Base-by-base conservation (phyloP, 1,139 yeast genomes). In the Saccharomycopsis hybrid region DNA sequence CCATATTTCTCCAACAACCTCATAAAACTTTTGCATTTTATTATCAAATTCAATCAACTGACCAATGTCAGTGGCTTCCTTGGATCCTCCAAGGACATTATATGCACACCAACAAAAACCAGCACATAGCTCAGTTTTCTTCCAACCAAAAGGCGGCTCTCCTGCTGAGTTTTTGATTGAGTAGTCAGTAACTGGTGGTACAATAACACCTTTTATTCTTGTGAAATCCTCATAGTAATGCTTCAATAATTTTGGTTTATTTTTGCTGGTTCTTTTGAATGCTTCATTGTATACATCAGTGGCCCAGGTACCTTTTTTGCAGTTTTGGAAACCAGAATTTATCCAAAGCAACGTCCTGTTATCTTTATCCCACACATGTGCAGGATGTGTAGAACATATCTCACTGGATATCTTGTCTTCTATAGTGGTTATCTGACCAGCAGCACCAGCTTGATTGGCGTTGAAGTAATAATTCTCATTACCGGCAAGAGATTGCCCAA, bases 351-450 rank as follows among this genome's bases (percentile, higher is more conserved):
- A 59, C 29, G 69, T 66, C 1, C 74, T 76, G 41, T 67, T 64
- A 44, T 65, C 67, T 47, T 68, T 28, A 30, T 61, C 64, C 4
- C 61, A 67, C 0, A 77, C 60, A 61, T 77, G 82, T 1, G 80
- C 81, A 0, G 82, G 82, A 57, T 52, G 75, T 1, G 76, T 68
- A 1, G 79, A 72, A 56, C 81, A 77, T 2, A 76, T 57, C 60
- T 76, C 78, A 43, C 60, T 51, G 4, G 65, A 11, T 5, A 33
- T 25, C 27, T 39, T 42, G 9, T 27, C 31, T 5, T 27, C 28
- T 5, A 54, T 46, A 24, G 18, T 13, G 3, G 13, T 3, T 3
- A 48, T 38, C 28, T 40, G 41, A 11, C 47, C 56, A n/a, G 71
- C 65, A 1, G 77, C 69, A 1, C 73, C 77, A 27, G 73, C 71